Percentiles rank a stretch among this genome's conserved stretches.
Conservation (phyloP, 1,284 basidiomycete species). For the Ceratobasidium sp. region DNA sequence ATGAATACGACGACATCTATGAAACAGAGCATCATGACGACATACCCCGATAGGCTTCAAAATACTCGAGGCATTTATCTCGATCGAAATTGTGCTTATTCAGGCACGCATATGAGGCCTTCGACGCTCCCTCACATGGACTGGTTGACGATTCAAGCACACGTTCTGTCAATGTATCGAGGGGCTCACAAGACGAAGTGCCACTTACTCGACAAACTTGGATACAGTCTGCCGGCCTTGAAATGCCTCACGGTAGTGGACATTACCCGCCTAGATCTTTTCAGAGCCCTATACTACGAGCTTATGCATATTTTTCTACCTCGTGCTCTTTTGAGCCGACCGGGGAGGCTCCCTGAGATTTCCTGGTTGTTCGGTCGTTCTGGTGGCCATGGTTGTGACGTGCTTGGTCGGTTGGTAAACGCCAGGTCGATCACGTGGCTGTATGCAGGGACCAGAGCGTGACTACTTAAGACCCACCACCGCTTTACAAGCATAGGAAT, state of each 20-base stretch:
- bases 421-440: neutral
- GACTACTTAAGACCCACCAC: too few species aligned
- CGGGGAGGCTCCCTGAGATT: neutral
- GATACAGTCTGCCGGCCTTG: constrained; percentile 31
- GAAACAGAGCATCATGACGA: neutral
- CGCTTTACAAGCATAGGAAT: too few species aligned
- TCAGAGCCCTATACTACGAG: neutral
- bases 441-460: too few species aligned
- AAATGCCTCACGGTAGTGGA: constrained; percentile 38
- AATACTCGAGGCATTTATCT: constrained; percentile 39
- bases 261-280: constrained; percentile 6
- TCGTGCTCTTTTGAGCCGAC: constrained; percentile 3
- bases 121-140: constrained; percentile 38
- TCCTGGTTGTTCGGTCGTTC: constrained; percentile 34
- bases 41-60: constrained; percentile 37
- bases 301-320: neutral
- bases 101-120: constrained; percentile 39
- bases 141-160: too few species aligned
- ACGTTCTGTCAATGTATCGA: too few species aligned
- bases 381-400: constrained; percentile 25
- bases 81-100: constrained; percentile 39
- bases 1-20: too few species aligned
- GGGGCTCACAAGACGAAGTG: too few species aligned
- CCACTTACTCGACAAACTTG: constrained; percentile 26
- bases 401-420: neutral